Conservation (phyloP, 306 rosid species). For the Dryas drummondii region DNA sequence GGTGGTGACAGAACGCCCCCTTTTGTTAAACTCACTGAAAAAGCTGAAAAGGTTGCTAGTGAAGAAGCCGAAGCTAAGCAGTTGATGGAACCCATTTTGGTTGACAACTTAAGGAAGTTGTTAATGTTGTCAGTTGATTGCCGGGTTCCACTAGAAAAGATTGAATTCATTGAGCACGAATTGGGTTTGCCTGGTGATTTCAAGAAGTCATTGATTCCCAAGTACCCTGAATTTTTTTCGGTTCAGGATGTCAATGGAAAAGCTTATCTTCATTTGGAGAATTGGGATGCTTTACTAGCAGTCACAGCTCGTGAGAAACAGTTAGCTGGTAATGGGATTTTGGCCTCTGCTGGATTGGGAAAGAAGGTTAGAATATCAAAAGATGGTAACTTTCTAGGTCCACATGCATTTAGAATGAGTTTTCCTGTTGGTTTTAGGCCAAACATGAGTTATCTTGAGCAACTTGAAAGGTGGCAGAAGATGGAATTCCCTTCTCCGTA, state of each 20-base stretch:
- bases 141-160: conserved; percentile 51
- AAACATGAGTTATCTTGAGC: conserved; percentile 58
- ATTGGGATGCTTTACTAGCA: conserved; percentile 75
- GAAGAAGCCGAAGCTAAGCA: conserved; percentile 48
- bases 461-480: conserved; percentile 74
- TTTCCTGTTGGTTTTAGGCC: conserved; percentile 77
- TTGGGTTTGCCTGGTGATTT: conserved; percentile 63
- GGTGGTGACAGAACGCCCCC: conserved; percentile 52
- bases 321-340: conserved; percentile 40
- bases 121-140: conserved; percentile 78
- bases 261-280: conserved; percentile 57
- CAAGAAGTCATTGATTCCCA: conserved; percentile 45
- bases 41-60: conserved; percentile 49
- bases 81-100: conserved; percentile 74
- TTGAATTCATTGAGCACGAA: conserved; percentile 54
- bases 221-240: conserved; percentile 60
- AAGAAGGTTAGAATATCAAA: conserved; percentile 58
- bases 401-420: conserved; percentile 56
- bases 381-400: conserved; percentile 69
- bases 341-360: conserved; percentile 23
- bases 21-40: conserved; percentile 49
- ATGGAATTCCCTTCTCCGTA: conserved; percentile 88
- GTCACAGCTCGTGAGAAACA: conserved; percentile 57
- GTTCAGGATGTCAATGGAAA: conserved; percentile 49
- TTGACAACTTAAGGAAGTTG: conserved; percentile 58